These are phyloP conservation scores for Ogataea paraovalis DNA, from an alignment of 805 yeast genomes.

Conservation along the genomic window DNA sequence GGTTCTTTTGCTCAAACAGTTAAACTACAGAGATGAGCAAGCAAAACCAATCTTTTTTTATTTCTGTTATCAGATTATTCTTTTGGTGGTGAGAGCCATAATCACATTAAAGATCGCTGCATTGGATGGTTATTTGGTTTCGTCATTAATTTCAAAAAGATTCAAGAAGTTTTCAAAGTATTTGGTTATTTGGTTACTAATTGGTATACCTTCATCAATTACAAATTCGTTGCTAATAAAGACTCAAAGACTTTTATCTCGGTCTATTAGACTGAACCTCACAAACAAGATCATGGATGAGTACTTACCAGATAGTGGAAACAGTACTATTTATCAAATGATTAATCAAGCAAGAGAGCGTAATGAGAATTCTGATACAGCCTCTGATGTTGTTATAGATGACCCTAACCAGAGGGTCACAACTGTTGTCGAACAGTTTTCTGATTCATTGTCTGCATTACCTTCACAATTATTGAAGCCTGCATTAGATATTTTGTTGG, in stretches of 20 bases:
- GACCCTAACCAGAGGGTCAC: constrained; percentile 86
- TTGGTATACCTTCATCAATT: constrained; percentile 83
- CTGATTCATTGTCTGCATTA: constrained; percentile 64
- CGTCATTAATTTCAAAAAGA: constrained; percentile 69
- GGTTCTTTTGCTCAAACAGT: constrained; percentile 12
- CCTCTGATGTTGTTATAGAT: constrained; percentile 34
- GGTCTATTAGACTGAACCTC: constrained; percentile 57
- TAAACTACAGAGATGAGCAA: constrained; percentile 10
- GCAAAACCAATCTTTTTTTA: constrained; percentile 13
- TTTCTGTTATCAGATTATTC: constrained; percentile 49
- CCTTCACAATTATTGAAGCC: constrained; percentile 87
- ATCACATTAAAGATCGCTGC: constrained; percentile 80
- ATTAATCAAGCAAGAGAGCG: constrained; percentile 39
- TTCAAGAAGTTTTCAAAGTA: constrained; percentile 61
- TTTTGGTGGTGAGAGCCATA: constrained; percentile 64
- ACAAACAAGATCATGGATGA: constrained; percentile 61
- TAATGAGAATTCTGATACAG: neutral
- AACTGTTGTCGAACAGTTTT: constrained; percentile 70
- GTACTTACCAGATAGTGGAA: constrained; percentile 66
- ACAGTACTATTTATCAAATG: constrained; percentile 70
- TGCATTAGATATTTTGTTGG: constrained; percentile 67
- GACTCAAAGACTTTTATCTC: constrained; percentile 54
- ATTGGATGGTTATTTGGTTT: constrained; percentile 81
- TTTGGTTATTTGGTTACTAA: constrained; percentile 70
- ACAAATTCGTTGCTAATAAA: constrained; percentile 68